Evolutionary conservation across 768 basidiomycete genomes (phyloP).

Genomic region (Russula foetens): DNA sequence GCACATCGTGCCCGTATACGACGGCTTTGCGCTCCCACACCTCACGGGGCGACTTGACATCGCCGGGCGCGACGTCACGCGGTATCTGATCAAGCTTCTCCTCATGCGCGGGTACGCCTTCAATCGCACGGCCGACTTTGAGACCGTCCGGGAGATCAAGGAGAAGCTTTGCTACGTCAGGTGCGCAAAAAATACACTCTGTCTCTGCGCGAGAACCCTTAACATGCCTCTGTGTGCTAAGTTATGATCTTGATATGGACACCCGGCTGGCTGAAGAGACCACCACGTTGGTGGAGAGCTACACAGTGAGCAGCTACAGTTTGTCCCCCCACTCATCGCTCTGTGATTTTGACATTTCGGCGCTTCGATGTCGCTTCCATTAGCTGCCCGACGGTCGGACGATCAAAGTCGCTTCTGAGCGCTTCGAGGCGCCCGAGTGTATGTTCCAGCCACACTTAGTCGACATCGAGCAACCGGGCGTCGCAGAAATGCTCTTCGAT

Average conservation of each 20-base stretch:
- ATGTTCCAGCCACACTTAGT: constrained; percentile 99
- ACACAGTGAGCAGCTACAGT: constrained; percentile 68
- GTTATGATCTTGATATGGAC: constrained; percentile 96
- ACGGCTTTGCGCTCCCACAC: constrained; percentile 93
- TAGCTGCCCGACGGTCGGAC: constrained; percentile 70
- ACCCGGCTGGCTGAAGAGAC: constrained; percentile 92
- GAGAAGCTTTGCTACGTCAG: constrained; percentile 98
- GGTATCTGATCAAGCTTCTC: constrained; percentile 98
- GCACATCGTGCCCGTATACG: constrained; percentile 97
- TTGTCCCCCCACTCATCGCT: no score
- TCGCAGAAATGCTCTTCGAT: constrained; percentile 98
- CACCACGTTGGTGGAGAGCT: constrained; percentile 91
- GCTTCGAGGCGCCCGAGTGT: constrained; percentile 98
- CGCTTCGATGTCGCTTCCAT: constrained; percentile 49
- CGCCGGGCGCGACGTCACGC: constrained; percentile 95
- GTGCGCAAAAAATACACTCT: constrained; percentile 30
- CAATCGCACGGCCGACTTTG: constrained; percentile 98
- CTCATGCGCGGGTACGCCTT: constrained; percentile 99
- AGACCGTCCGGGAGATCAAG: constrained; percentile 98
- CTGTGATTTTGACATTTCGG: neutral
- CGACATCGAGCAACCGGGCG: constrained; percentile 92
- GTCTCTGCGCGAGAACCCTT: no score
- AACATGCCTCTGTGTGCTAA: constrained; percentile 24
- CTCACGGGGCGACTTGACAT: constrained; percentile 92
- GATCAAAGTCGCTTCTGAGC: constrained; percentile 97